Evolutionary conservation across 768 basidiomycete species (phyloP).

Genomic region (Mycena sanguinolenta): DNA sequence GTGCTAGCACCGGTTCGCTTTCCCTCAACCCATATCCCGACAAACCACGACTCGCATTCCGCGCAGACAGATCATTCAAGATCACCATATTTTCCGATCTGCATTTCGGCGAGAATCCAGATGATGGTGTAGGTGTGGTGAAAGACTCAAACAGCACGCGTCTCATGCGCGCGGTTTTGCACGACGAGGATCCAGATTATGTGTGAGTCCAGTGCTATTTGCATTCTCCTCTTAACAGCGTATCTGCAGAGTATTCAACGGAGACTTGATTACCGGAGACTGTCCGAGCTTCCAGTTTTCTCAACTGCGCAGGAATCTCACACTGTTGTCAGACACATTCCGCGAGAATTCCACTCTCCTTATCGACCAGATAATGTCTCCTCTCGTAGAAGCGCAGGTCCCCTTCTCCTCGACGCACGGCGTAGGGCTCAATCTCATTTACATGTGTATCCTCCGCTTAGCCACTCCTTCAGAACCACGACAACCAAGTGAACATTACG

Average conservation of each 20-base stretch:
- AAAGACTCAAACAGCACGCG: constrained; percentile 75
- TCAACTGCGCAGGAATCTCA: background rate
- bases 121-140: constrained; percentile 74
- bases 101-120: constrained; percentile 83
- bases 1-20: background rate
- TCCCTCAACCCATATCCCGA: background rate
- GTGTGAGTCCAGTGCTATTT: constrained; percentile 61
- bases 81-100: constrained; percentile 81
- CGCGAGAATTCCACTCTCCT: constrained; percentile 75
- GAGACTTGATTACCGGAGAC: constrained; percentile 6
- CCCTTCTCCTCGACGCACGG: constrained; percentile 69
- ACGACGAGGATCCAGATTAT: constrained; percentile 75
- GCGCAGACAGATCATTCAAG: constrained; percentile 74
- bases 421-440: constrained; percentile 50
- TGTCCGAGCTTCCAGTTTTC: background rate
- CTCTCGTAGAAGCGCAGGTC: constrained; percentile 67
- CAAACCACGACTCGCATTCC: constrained; percentile 62
- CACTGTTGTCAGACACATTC: constrained; percentile 64
- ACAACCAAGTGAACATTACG: constrained; percentile 80
- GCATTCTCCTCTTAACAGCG: background rate
- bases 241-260: background rate
- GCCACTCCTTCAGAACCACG: constrained; percentile 69
- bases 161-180: constrained; percentile 69
- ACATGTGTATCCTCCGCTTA: background rate
- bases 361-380: constrained; percentile 74